Conservation (phyloP, 2,329 filamentous ascomycete genomes). For the Ophidiomyces ophidiicola region DNA sequence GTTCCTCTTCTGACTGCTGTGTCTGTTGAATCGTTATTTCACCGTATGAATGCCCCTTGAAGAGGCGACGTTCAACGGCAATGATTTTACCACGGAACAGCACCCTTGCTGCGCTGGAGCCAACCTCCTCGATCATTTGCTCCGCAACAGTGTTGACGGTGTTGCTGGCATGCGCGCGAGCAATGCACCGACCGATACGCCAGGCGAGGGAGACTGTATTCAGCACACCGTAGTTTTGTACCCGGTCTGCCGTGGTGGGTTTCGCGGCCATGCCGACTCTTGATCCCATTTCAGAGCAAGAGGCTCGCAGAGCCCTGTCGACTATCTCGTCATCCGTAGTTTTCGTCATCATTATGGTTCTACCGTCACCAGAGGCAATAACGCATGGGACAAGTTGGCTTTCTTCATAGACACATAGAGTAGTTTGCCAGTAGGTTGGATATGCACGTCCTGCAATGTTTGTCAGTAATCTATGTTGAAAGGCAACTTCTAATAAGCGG, state of each 20-base stretch:
- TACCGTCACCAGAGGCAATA: constrained; percentile 37
- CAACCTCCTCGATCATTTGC: constrained; percentile 47
- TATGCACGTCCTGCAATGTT: constrained; percentile 30
- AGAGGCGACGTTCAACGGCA: constrained; percentile 43
- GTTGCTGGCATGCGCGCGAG: constrained; percentile 39
- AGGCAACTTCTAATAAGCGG: constrained; percentile 31
- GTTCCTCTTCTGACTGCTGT: constrained; percentile 28
- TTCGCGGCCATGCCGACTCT: constrained; percentile 32
- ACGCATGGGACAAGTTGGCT: constrained; percentile 33
- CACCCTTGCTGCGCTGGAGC: constrained; percentile 41
- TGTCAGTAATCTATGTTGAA: constrained; percentile 26
- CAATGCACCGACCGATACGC: constrained; percentile 49
- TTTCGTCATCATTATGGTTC: constrained; percentile 34
- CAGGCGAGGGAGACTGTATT: constrained; percentile 36
- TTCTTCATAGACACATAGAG: constrained; percentile 32
- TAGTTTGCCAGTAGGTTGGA: constrained; percentile 37
- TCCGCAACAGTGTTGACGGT: constrained; percentile 45
- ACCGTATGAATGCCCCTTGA: constrained; percentile 48
- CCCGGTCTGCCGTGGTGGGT: constrained; percentile 30
- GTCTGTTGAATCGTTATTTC: constrained; percentile 45
- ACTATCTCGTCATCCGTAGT: constrained; percentile 33
- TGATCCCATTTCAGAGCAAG: constrained; percentile 33
- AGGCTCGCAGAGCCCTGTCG: constrained; percentile 33
- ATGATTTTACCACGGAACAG: constrained; percentile 55
- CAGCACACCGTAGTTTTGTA: constrained; percentile 27